Percentiles rank a stretch among this genome's conserved stretches.
phyloP scores from a whole-genome alignment of 164 flowering plant genomes.

The Stephania cephalantha region DNA sequence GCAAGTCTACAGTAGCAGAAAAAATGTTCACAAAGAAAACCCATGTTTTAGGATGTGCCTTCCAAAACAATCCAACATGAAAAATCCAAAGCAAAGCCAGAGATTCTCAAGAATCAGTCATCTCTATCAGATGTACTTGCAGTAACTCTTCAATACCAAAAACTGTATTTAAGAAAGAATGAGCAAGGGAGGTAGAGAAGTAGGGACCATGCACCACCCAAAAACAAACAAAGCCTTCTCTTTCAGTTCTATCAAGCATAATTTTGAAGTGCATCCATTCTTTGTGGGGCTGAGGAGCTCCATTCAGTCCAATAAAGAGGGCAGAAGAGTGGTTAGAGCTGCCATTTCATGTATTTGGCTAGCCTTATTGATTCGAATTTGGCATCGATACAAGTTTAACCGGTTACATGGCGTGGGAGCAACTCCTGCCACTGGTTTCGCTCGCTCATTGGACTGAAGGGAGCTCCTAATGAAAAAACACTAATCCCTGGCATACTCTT shows the following conservation, averaged over 20 bases:
- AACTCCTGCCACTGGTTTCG: constrained; percentile 42
- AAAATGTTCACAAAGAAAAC: neutral
- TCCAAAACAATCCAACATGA: neutral
- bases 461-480: constrained; percentile 37
- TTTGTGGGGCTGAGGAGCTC: constrained; percentile 29
- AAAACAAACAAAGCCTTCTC: neutral
- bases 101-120: constrained; percentile 4
- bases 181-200: neutral
- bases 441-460: constrained; percentile 68
- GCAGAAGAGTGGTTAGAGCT: constrained; percentile 39
- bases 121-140: neutral
- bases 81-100: constrained; percentile 5
- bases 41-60: neutral
- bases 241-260: neutral
- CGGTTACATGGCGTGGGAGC: constrained; percentile 59
- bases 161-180: constrained; percentile 6
- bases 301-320: constrained; percentile 47
- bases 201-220: neutral
- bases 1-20: neutral
- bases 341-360: constrained; percentile 48
- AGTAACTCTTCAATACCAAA: constrained; percentile 1
- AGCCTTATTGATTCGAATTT: constrained; percentile 17
- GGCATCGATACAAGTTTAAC: constrained; percentile 23
- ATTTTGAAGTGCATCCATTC: neutral
- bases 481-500: neutral